These are phyloP conservation scores for Cytospora schulzeri DNA, from an alignment of 2,329 filamentous ascomycete species.

Conservation along the genomic window DNA sequence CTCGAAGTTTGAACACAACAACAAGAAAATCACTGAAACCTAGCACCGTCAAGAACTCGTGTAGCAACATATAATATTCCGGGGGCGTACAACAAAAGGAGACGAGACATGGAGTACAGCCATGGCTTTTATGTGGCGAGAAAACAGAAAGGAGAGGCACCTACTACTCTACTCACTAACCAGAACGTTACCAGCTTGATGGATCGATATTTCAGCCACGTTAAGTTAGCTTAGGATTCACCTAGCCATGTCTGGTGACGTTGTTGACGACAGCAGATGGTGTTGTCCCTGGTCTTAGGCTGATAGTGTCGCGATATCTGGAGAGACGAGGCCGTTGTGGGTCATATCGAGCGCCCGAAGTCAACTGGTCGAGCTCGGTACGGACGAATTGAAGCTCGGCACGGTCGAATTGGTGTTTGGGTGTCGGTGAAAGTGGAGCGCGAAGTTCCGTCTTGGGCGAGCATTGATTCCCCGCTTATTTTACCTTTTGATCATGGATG, in stretches of 20 bases:
- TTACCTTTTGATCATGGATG: background rate
- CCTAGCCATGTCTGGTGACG: background rate
- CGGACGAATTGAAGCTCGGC: background rate
- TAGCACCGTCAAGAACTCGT: background rate
- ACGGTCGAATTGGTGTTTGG: background rate
- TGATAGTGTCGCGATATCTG: background rate
- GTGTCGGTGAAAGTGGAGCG: conserved; percentile 16
- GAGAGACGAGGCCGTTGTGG: conserved; percentile 2
- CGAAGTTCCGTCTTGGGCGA: conserved; percentile 7
- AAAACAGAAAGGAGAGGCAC: background rate
- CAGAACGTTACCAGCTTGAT: background rate
- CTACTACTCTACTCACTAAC: conserved; percentile 5
- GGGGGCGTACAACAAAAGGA: background rate
- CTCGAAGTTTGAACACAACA: background rate
- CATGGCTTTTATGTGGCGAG: background rate
- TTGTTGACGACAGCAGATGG: background rate
- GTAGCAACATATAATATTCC: too few species aligned
- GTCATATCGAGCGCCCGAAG: conserved; percentile 1
- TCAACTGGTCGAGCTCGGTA: too few species aligned
- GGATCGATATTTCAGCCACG: background rate
- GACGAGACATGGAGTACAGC: background rate
- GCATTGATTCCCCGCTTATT: background rate
- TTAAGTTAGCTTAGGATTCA: background rate
- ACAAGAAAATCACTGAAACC: background rate
- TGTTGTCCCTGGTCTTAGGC: background rate